These are phyloP conservation scores for Suhomyces terraborum DNA, from an alignment of 1,139 yeast genomes.

Conservation along the genomic window DNA sequence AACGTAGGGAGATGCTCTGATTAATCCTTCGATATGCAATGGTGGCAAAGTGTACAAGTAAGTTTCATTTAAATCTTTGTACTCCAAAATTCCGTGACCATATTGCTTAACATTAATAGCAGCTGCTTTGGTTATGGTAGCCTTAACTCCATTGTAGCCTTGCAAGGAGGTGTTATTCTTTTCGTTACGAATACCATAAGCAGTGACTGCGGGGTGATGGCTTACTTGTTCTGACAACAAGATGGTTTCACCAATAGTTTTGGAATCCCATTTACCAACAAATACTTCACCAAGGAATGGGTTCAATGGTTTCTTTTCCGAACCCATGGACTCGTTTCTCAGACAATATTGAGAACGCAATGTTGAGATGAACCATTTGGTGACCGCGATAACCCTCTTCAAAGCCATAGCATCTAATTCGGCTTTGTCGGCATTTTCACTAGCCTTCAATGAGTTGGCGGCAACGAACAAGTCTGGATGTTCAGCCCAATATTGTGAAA, in stretches of 20 bases:
- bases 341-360: slow-evolving; percentile 92
- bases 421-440: slow-evolving; percentile 24
- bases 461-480: slow-evolving; percentile 81
- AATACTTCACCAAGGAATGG: slow-evolving; percentile 94
- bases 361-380: slow-evolving; percentile 89
- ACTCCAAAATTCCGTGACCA: slow-evolving; percentile 82
- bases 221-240: slow-evolving; percentile 88
- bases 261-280: slow-evolving; percentile 76
- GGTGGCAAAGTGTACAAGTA: slow-evolving; percentile 90
- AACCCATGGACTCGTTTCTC: slow-evolving; percentile 84
- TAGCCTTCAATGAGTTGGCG: slow-evolving; percentile 49
- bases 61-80: slow-evolving; percentile 61
- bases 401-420: slow-evolving; percentile 55
- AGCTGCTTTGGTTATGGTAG: slow-evolving; percentile 77
- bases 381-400: slow-evolving; percentile 73
- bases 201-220: slow-evolving; percentile 96
- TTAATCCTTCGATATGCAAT: slow-evolving; percentile 90
- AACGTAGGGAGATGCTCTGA: slow-evolving; percentile 87
- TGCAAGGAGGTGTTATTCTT: slow-evolving; percentile 67
- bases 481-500: slow-evolving; percentile 92
- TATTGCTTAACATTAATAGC: slow-evolving; percentile 82
- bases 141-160: slow-evolving; percentile 88
- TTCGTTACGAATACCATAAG: slow-evolving; percentile 75
- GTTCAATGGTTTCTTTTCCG: slow-evolving; percentile 93
- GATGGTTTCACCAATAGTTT: slow-evolving; percentile 64